Conservation (phyloP, 2,329 filamentous ascomycete genomes). For the Colletotrichum orbiculare region DNA sequence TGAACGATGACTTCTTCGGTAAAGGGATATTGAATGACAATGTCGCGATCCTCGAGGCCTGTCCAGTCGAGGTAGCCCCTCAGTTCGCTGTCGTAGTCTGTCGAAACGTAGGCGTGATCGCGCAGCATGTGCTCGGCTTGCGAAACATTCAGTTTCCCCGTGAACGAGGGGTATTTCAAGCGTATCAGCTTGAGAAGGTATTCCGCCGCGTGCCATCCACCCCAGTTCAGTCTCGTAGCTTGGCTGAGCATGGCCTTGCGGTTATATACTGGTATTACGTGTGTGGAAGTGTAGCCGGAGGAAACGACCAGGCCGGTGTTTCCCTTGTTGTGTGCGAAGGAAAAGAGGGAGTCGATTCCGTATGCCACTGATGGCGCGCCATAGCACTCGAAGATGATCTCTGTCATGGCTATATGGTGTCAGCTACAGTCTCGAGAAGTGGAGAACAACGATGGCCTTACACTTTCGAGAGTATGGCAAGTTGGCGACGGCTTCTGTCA, state of each 20-base stretch:
- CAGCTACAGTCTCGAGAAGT: conserved; percentile 40
- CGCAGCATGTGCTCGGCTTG: conserved; percentile 90
- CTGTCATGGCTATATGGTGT: conserved; percentile 81
- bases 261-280: conserved; percentile 93
- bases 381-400: conserved; percentile 97
- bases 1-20: conserved; percentile 90
- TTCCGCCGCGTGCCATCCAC: conserved; percentile 88
- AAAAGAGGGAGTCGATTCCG: conserved; percentile 96
- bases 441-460: conserved; percentile 48
- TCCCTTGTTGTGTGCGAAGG: conserved; percentile 92
- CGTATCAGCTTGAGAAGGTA: conserved; percentile 90
- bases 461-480: conserved; percentile 88
- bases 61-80: conserved; percentile 87
- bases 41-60: conserved; percentile 88
- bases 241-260: conserved; percentile 86
- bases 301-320: conserved; percentile 89
- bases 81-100: conserved; percentile 84
- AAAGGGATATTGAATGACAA: conserved; percentile 91
- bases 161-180: conserved; percentile 91
- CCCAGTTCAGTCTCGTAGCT: conserved; percentile 93
- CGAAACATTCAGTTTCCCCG: conserved; percentile 84
- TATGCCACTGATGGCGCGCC: conserved; percentile 89
- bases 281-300: conserved; percentile 92
- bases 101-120: conserved; percentile 90
- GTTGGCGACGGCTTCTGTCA: conserved; percentile 96